These are phyloP conservation scores for Colletotrichum sp. DNA, from an alignment of 2,329 filamentous ascomycete genomes.

Conservation along the genomic window DNA sequence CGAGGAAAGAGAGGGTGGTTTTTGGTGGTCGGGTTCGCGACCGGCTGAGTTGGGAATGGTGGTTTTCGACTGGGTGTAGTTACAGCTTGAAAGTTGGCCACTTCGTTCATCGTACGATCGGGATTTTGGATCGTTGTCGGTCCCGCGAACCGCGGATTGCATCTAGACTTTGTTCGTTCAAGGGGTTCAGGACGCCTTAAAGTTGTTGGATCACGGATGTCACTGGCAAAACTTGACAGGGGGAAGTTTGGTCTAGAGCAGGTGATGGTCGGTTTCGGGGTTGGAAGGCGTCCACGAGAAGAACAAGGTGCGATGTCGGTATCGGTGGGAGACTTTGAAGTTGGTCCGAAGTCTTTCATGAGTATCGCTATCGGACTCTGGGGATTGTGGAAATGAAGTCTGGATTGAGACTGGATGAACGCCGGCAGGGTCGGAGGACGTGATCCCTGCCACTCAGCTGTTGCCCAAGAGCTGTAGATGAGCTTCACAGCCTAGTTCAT, in stretches of 20 bases:
- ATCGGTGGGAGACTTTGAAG: background rate
- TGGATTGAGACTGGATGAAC: background rate
- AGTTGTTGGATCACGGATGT: too few relatives aligned
- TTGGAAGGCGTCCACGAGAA: rapidly evolving
- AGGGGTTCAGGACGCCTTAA: too few relatives aligned
- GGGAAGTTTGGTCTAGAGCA: rapidly evolving
- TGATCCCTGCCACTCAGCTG: background rate
- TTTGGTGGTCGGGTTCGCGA: background rate
- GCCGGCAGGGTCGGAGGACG: too few relatives aligned
- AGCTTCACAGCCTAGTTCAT: background rate
- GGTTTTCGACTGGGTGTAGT: too few relatives aligned
- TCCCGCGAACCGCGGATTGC: too few relatives aligned
- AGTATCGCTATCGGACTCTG: background rate
- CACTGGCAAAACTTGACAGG: too few relatives aligned
- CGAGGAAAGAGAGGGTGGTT: too few relatives aligned
- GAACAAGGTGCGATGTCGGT: background rate
- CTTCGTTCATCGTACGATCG: too few relatives aligned
- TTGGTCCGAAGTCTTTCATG: background rate
- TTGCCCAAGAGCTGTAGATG: background rate
- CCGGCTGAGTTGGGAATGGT: background rate
- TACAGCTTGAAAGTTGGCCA: too few relatives aligned
- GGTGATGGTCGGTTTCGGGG: background rate
- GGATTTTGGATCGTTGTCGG: too few relatives aligned
- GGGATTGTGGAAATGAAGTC: background rate
- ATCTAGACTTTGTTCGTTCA: rapidly evolving